These are phyloP conservation scores for Letharia columbiana DNA, from an alignment of 495 filamentous ascomycete genomes.

Conservation along the genomic window DNA sequence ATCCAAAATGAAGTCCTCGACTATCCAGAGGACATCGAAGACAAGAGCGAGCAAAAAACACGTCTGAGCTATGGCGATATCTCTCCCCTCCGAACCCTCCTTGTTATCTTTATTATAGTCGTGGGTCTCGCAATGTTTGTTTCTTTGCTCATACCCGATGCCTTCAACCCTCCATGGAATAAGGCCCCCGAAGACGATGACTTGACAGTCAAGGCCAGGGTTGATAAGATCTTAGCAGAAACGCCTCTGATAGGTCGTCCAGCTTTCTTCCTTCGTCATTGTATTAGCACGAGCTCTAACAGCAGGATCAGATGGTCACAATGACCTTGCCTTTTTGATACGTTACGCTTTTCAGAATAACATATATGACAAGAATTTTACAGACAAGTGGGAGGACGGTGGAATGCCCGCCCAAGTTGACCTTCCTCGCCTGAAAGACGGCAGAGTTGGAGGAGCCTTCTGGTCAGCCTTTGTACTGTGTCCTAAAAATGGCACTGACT, in stretches of 20 bases:
- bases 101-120: slow-evolving; percentile 17
- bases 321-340: slow-evolving; percentile 75
- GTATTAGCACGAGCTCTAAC: slow-evolving; percentile 18
- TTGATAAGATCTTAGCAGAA: slow-evolving; percentile 56
- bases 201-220: slow-evolving; percentile 53
- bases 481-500: slow-evolving; percentile 56
- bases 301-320: slow-evolving; percentile 65
- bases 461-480: slow-evolving; percentile 58
- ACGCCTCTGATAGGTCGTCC: slow-evolving; percentile 71
- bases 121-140: slow-evolving; percentile 20
- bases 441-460: slow-evolving; percentile 59
- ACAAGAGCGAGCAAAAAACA: slow-evolving; percentile 11
- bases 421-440: slow-evolving; percentile 50
- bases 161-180: slow-evolving; percentile 14
- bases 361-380: slow-evolving; percentile 70
- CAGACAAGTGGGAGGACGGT: slow-evolving; percentile 56
- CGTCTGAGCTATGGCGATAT: background rate
- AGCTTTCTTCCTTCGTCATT: slow-evolving; percentile 2
- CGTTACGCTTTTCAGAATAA: slow-evolving; percentile 61
- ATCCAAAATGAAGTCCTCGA: slow-evolving; percentile 10
- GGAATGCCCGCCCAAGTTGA: slow-evolving; percentile 68
- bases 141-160: slow-evolving; percentile 16
- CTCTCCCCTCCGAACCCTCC: slow-evolving; percentile 17
- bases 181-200: slow-evolving; percentile 24
- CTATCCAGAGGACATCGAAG: slow-evolving; percentile 10